These are phyloP conservation scores for Helianthus annuus DNA, from an alignment of 129 eudicot species.

Conservation along the genomic window DNA sequence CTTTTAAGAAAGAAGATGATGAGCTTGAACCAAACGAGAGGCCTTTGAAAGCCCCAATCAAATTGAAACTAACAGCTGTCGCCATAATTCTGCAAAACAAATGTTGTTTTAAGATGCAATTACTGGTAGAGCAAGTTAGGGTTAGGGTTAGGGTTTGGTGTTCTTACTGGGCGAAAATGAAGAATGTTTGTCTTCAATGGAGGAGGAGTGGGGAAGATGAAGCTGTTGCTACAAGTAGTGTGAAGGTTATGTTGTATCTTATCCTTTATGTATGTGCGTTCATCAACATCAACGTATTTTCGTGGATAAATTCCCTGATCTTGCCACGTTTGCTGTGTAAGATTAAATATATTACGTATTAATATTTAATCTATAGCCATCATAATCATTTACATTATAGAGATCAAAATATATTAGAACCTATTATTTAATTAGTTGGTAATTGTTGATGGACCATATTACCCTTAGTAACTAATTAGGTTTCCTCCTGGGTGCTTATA, in stretches of 20 bases:
- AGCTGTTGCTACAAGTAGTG: neutral
- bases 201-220: conserved; percentile 25
- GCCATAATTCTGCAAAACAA: conserved; percentile 46
- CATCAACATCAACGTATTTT: conserved; percentile 13
- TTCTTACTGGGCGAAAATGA: conserved; percentile 32
- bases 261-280: conserved; percentile 26
- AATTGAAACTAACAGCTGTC: conserved; percentile 57
- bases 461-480: too few relatives aligned
- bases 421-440: too few relatives aligned
- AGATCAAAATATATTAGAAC: too few relatives aligned
- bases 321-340: conserved; percentile 40
- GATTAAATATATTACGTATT: too few relatives aligned
- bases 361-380: too few relatives aligned
- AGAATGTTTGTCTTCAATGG: conserved; percentile 25
- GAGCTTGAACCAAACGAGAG: conserved; percentile 71
- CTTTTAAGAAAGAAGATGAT: conserved; percentile 59
- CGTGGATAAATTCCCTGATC: conserved; percentile 22
- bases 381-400: too few relatives aligned
- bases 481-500: too few relatives aligned
- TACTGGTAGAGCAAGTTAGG: too few relatives aligned
- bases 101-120: conserved; percentile 5
- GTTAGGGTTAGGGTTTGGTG: conserved; percentile 38
- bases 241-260: conserved; percentile 23
- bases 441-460: too few relatives aligned
- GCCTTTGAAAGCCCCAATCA: conserved; percentile 76